Base-by-base conservation (phyloP, 140 eudicot species). In the Cichorium intybus region DNA sequence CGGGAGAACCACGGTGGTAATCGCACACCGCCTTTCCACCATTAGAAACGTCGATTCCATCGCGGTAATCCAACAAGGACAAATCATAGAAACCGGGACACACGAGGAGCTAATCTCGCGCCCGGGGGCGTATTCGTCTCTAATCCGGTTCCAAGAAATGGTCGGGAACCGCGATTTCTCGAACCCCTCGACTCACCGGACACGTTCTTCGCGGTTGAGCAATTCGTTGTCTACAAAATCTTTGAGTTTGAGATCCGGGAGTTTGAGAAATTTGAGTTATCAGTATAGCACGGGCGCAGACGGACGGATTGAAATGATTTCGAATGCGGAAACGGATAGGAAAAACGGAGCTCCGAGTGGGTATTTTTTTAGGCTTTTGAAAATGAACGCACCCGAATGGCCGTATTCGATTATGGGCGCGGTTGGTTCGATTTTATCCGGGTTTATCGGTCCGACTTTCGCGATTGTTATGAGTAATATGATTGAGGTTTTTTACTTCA, bases 381-480 rank as follows among this genome's bases (percentile, higher is more conserved):
- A 88, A 64, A 72, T 93, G 47, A 93, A 93, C 50, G 95, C 97
- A 15, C 99, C 99, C 0, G 99, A 93, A 45, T 93, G 99, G 99
- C 97, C 97, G 69, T 93, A 93, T 69, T 88, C 97, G 16, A 80
- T 93, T 37, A 84, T 86, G 95, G 99, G 99, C 6, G 99, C 99
- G 29, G 78, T 86, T 1, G 99, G 99, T 20, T 93, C 99, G 4
- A 62, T 93, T 58, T 84, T 93, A 34, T 89, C 99, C 0, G 99
- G 99, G 22, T 93, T 93, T 59, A 93, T 93, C 1, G 97, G 99
- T 53, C 99, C 99, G 21, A 93, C 97, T 33, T 93, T 93, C 53
- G 99, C 97, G 1, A 93, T 93, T 56, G 99, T 93, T 33, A 93
- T 93, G 99, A 88, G 99, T 72, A 93, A 93, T 24, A 93, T 93